Base-by-base conservation (phyloP, 352 stramenopile species). In the Pilasporangium apinafurcum region DNA sequence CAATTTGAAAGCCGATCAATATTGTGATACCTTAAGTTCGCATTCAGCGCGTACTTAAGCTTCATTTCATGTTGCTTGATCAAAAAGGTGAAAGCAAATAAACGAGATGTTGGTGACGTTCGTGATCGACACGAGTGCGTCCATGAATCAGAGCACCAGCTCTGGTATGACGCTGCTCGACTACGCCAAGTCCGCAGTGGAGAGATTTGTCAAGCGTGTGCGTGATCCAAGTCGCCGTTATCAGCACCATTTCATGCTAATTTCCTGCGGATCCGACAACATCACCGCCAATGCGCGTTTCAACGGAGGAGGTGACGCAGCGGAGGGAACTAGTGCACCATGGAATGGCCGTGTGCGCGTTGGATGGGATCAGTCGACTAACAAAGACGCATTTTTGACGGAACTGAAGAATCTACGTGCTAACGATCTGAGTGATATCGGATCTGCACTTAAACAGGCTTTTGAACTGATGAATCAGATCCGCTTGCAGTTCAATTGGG, bases 391-490 rank as follows among this genome's bases (percentile, higher is more conserved):
- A 16, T 94, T 94, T 36, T 56, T 92, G 18, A 47, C 56, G 36
- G 80, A 92, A 44, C 67, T 94, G 51, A 92, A 92, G 62, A 91
- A 90, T 51, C 55, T 94, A 24, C 69, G 68, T 30, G 78, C 83
- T 18, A 86, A 58, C 1, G 78, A 94, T 46, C 34, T 94, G 41
- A 92, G 83, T 49, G 81, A 92, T 44, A 47, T 92, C 6, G 81
- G 83, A 31, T 53, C 57, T 2, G 76, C 78, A 9, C 58, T 94
- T 9, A 76, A 76, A 41, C 79, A 91, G 47, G 80, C 80, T 16
- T 90, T 91, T 30, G 80, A 94, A 22, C 70, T 94, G 44, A 92
- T 94, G 77, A 94, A 94, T 53, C 83, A 91, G 58, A 86, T 92
- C 52, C 82, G 82, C 1, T 62, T 91, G 31, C 79, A 90, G 61